A percentile compares a stretch with the other conserved stretches of the same genome.
Evolutionary conservation across 495 filamentous ascomycete species (phyloP).

Genomic region (Penicillium cataractarum): DNA sequence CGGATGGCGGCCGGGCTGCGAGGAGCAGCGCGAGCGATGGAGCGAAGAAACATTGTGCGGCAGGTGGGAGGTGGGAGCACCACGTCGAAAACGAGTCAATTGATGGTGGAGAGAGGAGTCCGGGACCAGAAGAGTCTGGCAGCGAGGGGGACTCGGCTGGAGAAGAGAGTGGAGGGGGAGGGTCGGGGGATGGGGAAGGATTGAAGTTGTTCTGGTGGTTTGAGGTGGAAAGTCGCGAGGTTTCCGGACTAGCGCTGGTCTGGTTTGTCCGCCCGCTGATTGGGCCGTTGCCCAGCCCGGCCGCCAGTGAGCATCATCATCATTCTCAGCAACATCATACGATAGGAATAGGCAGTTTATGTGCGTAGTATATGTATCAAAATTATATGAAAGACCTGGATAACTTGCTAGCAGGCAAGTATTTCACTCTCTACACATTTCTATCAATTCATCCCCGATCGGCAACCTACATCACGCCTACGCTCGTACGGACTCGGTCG

Average conservation of each 20-base stretch:
- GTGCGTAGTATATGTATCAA: too few relatives aligned
- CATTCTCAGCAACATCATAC: constrained; percentile 26
- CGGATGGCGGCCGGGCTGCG: constrained; percentile 51
- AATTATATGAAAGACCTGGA: background rate
- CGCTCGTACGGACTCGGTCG: constrained; percentile 4
- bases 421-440: background rate
- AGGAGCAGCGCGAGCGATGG: constrained; percentile 49
- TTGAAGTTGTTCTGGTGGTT: constrained; percentile 48
- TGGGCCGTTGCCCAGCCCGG: constrained; percentile 32
- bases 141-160: constrained; percentile 25
- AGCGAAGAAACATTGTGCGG: constrained; percentile 55
- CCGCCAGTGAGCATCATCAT: constrained; percentile 31
- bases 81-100: constrained; percentile 41
- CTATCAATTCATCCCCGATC: background rate
- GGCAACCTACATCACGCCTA: background rate
- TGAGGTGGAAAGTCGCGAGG: constrained; percentile 49
- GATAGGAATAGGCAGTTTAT: background rate
- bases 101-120: constrained; percentile 26
- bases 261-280: constrained; percentile 44
- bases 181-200: constrained; percentile 39
- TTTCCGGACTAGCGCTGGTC: constrained; percentile 45
- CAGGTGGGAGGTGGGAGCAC: constrained; percentile 37
- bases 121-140: constrained; percentile 24
- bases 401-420: too few relatives aligned
- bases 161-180: constrained; percentile 44